A percentile compares a stretch with the other conserved stretches of the same genome.
Evolutionary conservation across 2,329 filamentous ascomycete genomes (phyloP).

Genomic region (Microascus cirrosus): DNA sequence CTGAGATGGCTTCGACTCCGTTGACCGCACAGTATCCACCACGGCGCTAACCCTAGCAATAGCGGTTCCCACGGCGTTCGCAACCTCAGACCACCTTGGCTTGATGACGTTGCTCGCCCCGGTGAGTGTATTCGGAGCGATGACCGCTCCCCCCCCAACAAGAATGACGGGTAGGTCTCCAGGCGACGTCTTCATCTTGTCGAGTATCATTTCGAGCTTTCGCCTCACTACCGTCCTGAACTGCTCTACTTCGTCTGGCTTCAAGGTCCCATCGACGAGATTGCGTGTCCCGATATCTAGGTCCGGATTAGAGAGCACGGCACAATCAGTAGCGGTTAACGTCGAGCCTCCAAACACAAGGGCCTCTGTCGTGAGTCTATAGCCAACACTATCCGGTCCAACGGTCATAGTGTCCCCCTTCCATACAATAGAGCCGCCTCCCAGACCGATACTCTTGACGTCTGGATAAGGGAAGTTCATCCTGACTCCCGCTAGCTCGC

Average conservation of each 20-base stretch:
- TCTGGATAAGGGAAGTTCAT: slow-evolving; percentile 50
- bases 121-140: slow-evolving; percentile 41
- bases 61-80: slow-evolving; percentile 55
- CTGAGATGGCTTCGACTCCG: slow-evolving; percentile 26
- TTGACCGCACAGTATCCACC: slow-evolving; percentile 38
- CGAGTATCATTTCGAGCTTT: slow-evolving; percentile 44
- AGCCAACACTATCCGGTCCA: slow-evolving; percentile 52
- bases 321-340: slow-evolving; percentile 48
- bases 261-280: slow-evolving; percentile 20
- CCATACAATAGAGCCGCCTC: slow-evolving; percentile 44
- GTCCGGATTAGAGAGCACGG: slow-evolving; percentile 16
- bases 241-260: slow-evolving; percentile 19
- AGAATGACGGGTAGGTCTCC: slow-evolving; percentile 48
- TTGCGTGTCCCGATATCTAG: slow-evolving; percentile 1
- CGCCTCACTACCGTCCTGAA: slow-evolving; percentile 28
- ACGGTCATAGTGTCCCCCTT: slow-evolving; percentile 27
- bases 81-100: slow-evolving; percentile 45
- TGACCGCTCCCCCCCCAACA: slow-evolving; percentile 51
- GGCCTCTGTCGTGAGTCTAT: slow-evolving; percentile 41
- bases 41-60: slow-evolving; percentile 47
- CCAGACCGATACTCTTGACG: slow-evolving; percentile 48
- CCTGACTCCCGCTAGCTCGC: slow-evolving; percentile 49
- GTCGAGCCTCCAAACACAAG: slow-evolving; percentile 44
- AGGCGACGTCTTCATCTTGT: slow-evolving; percentile 52
- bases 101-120: slow-evolving; percentile 46